Evolutionary conservation across 345 rosid genomes (phyloP).

Genomic region (Melaleuca quinquenervia): DNA sequence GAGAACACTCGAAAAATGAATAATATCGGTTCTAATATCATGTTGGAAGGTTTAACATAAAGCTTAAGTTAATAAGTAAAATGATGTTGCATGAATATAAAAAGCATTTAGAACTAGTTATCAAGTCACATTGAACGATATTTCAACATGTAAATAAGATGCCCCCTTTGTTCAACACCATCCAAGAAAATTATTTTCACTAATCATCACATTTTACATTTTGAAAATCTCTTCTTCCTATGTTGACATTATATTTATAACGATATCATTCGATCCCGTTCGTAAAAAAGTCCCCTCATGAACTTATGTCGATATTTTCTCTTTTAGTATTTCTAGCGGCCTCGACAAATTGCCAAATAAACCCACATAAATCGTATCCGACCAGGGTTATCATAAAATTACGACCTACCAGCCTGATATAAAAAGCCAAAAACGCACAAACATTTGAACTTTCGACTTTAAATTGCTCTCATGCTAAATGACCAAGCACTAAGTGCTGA

Average conservation of each 20-base stretch:
- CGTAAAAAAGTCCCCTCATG: too few relatives aligned
- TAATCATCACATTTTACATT: neutral
- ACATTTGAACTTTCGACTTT: neutral
- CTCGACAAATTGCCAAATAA: fast-evolving
- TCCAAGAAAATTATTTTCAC: neutral
- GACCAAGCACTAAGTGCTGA: neutral
- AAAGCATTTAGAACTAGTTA: too few relatives aligned
- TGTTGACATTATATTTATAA: neutral
- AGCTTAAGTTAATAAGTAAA: too few relatives aligned
- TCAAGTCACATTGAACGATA: too few relatives aligned
- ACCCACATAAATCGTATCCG: neutral
- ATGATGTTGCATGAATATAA: too few relatives aligned
- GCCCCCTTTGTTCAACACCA: neutral
- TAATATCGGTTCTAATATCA: too few relatives aligned
- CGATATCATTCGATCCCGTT: too few relatives aligned
- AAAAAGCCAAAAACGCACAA: neutral
- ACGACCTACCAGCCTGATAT: fast-evolving
- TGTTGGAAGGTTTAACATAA: too few relatives aligned
- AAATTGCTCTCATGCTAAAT: neutral
- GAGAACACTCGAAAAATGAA: too few relatives aligned
- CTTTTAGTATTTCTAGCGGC: fast-evolving
- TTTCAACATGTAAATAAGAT: neutral
- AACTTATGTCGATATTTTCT: neutral
- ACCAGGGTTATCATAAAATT: neutral
- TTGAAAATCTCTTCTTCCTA: neutral